Base-by-base conservation (phyloP, 2,329 filamentous ascomycete species). In the Botrytis tulipae region DNA sequence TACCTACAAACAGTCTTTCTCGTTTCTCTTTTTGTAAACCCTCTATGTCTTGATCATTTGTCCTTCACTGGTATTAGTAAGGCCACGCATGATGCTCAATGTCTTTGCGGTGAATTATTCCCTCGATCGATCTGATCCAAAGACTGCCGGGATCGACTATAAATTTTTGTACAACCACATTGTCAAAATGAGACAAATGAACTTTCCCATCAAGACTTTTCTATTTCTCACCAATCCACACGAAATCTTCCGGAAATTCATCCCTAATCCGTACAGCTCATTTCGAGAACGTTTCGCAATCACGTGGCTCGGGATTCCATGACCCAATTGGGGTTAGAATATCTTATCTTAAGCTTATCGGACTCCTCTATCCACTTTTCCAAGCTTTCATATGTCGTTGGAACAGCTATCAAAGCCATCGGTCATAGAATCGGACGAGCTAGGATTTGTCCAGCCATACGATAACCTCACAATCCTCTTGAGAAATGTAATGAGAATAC, bases 401-500 rank as follows among this genome's bases (percentile, higher is more conserved):
- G 22, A 68, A 68, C 48, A 51, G 48, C 22, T 68, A 68, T 57
- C 65, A 57, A 57, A 29, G 16, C 8, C 63, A 68, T 57, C 63
- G 63, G 35, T 14, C 46, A 57, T 32, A 16, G 18, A 29, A 68
- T 57, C 37, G 48, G 66, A 57, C 29, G 48, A 57, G 66, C 35
- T 42, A 32, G 44, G 65, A 40, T 18, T 40, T 29, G 44, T 68
- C 37, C 10, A 69, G 37, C 48, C 48, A 69, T 57, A 25, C n/a
- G 48, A 68, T 42, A 57, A 42, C 16, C 37, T 57, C 48, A 32
- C 12, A 57, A 42, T 46, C 22, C 61, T 42, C 18, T 8, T 32
- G 14, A 29, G 48, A 69, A 57, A 68, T 68, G 35, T 9, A 68
- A 57, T 68, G 73, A 70, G 61, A 46, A 71, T 74, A 75, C 74